phyloP scores from a whole-genome alignment of 2,329 filamentous ascomycete species.

The Paraphoma sp. region DNA sequence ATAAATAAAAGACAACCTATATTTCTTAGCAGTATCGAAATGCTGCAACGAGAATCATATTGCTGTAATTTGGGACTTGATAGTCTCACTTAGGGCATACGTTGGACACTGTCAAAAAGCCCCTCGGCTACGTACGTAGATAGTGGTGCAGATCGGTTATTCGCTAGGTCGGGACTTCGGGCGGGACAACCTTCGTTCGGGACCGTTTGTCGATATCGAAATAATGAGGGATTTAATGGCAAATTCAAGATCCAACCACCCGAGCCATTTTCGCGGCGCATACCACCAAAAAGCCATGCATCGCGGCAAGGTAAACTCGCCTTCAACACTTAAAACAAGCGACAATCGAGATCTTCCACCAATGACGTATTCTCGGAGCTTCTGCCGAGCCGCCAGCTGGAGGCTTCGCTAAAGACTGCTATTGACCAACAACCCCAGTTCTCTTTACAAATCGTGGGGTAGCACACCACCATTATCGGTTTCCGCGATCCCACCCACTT shows the following conservation, averaged over 20 bases:
- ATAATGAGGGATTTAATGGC: background rate
- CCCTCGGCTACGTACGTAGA: too few species aligned
- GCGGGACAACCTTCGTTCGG: too few species aligned
- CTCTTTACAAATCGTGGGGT: slow-evolving; percentile 28
- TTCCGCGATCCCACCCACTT: slow-evolving; percentile 7
- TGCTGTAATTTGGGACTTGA: too few species aligned
- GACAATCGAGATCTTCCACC: slow-evolving; percentile 11
- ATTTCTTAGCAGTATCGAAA: too few species aligned
- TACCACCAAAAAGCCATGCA: background rate
- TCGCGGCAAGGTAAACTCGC: too few species aligned
- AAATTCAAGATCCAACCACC: background rate
- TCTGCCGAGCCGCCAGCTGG: slow-evolving; percentile 3
- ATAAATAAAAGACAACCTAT: too few species aligned
- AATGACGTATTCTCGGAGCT: slow-evolving; percentile 5
- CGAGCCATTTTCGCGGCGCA: background rate
- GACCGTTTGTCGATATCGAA: background rate
- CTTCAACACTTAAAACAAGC: background rate
- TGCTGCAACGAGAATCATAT: too few species aligned
- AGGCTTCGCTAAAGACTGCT: slow-evolving; percentile 12
- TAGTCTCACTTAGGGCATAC: too few species aligned
- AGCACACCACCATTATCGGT: slow-evolving; percentile 16
- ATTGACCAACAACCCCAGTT: slow-evolving; percentile 15
- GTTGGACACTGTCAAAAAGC: too few species aligned
- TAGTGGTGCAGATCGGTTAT: too few species aligned
- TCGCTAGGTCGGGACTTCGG: too few species aligned